Evolutionary conservation across 78 protist species (phyloP), one percentile per base, ranked within the genome.

Genomic region (Paratrimastix pyriformis): DNA sequence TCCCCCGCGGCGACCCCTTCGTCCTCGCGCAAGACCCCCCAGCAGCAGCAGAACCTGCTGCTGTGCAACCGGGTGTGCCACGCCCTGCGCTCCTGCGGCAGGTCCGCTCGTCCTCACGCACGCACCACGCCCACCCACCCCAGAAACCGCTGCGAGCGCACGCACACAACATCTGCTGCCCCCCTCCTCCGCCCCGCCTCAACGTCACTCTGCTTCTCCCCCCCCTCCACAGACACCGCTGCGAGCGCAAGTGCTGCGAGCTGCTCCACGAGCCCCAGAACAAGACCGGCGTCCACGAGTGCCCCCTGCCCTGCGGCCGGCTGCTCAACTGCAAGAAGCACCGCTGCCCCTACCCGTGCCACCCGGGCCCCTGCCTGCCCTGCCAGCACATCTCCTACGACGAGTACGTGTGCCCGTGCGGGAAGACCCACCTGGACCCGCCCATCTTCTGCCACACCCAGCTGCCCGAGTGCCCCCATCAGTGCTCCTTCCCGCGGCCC

Each of bases 361-460:
- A 74, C 44, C 8, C 69, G 30, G 78, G 78, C 26, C 15, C 13
- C 35, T 74, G 78, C 11, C 72, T 46, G 5, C 65, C 58, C 42
- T 74, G 78, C 9, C 45, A 46, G 58, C 3, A 74, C 42, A n/a
- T 11, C 37, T 8, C 45, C 44, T 74, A 46, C 78, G 24, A 8
- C 7, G 66, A 48, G 62, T 54, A 52, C 37, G 9, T 65, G 54
- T 74, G 78, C 44, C 50, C 65, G 8, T 74, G 78, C 59, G 66
- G 66, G 7, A 5, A 4, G 38, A 74, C 78, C 24, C 9, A 15
- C 40, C 6, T 74, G 46, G 69, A 57, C 65, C 78, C 78, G 30
- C 78, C 78, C n/a, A 11, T 74, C 9, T 73, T 73, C 13, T 74
- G 78, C 44, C 60, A 73, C 39, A 39, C 66, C 38, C 30, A 35